phyloP scores from a whole-genome alignment of 305 asterid genomes.

The Rubia tinctorum region DNA sequence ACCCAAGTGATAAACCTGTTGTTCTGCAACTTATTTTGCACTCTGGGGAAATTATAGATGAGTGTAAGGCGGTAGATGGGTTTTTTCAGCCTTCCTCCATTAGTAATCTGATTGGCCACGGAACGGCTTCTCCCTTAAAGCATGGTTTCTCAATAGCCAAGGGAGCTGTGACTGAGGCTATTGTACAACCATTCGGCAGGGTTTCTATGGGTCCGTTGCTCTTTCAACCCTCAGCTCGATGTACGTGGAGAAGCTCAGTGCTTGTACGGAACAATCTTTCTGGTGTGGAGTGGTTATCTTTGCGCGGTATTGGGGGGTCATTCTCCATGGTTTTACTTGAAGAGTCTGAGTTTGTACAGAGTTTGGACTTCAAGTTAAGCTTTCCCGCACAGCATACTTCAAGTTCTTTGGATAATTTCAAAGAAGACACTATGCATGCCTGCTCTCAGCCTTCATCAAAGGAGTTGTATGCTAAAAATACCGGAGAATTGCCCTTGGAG shows the following conservation, averaged over 20 bases:
- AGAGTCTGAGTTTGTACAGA: constrained; percentile 47
- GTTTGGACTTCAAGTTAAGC: constrained; percentile 62
- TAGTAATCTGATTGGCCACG: constrained; percentile 37
- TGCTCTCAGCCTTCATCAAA: constrained; percentile 56
- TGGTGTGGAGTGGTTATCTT: constrained; percentile 83
- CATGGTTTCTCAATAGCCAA: constrained; percentile 83
- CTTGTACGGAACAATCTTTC: constrained; percentile 82
- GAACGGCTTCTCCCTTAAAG: constrained; percentile 50
- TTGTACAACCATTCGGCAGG: constrained; percentile 54
- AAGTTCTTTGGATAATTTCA: constrained; percentile 39
- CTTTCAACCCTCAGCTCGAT: constrained; percentile 77
- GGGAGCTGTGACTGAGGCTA: constrained; percentile 74
- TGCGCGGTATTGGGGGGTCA: constrained; percentile 77
- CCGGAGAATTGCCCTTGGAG: constrained; percentile 75
- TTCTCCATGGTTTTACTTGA: constrained; percentile 65
- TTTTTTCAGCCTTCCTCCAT: constrained; percentile 49
- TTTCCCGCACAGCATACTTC: constrained; percentile 34
- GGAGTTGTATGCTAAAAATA: constrained; percentile 76
- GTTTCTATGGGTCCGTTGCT: constrained; percentile 80
- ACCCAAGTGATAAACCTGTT: constrained; percentile 69
- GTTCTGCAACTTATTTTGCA: constrained; percentile 76
- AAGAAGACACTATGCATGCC: constrained; percentile 31
- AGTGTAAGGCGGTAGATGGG: constrained; percentile 52
- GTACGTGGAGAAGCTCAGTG: constrained; percentile 84
- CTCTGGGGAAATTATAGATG: constrained; percentile 64